Conservation (phyloP, 1,284 basidiomycete genomes). For the Hypsizygus ulmarius region DNA sequence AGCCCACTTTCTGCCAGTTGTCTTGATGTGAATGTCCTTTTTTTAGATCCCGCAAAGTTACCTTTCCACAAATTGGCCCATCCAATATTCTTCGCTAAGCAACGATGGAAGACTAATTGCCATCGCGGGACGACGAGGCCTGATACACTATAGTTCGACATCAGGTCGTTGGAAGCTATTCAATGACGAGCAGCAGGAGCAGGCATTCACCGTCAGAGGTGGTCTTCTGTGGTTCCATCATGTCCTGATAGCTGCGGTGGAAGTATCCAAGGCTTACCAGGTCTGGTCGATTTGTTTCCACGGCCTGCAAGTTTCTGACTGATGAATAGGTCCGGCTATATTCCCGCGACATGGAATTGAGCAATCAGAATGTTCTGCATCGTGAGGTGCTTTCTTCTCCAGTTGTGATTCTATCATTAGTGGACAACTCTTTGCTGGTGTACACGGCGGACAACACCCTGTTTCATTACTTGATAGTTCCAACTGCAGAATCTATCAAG, state of each 20-base stretch:
- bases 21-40: not conserved
- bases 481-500: constrained; percentile 80
- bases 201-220: constrained; percentile 85
- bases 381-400: constrained; percentile 78
- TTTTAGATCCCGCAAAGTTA: constrained; percentile 83
- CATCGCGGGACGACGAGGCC: constrained; percentile 86
- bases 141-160: constrained; percentile 91
- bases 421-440: constrained; percentile 95
- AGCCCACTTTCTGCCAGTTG: not conserved
- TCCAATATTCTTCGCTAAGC: constrained; percentile 90
- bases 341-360: constrained; percentile 92
- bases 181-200: constrained; percentile 81
- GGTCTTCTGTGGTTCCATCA: constrained; percentile 98
- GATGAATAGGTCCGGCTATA: constrained; percentile 80
- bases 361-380: constrained; percentile 81
- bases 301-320: not conserved
- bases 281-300: constrained; percentile 38
- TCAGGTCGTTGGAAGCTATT: constrained; percentile 98
- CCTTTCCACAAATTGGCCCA: constrained; percentile 91
- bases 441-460: constrained; percentile 97
- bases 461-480: constrained; percentile 89
- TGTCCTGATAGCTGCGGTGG: constrained; percentile 89
- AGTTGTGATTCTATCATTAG: constrained; percentile 83
- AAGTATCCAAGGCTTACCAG: constrained; percentile 77
- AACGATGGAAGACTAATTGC: constrained; percentile 91